A percentile compares a stretch with the other conserved stretches of the same genome.
phyloP scores from a whole-genome alignment of 2,329 filamentous ascomycete genomes.

The Hymenoscyphus fructigenus region DNA sequence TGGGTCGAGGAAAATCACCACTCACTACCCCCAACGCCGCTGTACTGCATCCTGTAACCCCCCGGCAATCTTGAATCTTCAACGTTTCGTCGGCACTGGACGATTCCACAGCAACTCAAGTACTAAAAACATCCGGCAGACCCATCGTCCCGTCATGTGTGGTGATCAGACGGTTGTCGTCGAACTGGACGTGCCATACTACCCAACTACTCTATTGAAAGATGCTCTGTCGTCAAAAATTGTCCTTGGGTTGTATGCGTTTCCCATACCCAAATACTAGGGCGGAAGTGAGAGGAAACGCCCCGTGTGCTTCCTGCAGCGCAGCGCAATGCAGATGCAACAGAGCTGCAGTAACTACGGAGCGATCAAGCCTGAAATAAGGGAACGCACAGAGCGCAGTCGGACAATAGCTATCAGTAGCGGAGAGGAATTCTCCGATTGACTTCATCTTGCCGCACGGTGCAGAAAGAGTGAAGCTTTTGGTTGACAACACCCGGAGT shows the following conservation, averaged over 20 bases:
- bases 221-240: conserved; percentile 3
- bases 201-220: not conserved
- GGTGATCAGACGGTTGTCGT: conserved; percentile 7
- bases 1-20: conserved; percentile 1
- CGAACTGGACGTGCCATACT: not conserved
- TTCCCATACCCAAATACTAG: not conserved
- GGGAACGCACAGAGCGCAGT: conserved; percentile 27
- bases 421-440: conserved; percentile 32
- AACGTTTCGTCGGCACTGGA: conserved; percentile 12
- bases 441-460: conserved; percentile 25
- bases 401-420: conserved; percentile 13
- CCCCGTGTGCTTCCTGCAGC: conserved; percentile 6
- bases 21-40: not conserved
- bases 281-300: conserved; percentile 6
- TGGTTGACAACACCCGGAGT: conserved; percentile 29
- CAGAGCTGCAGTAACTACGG: conserved; percentile 15
- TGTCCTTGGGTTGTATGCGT: not conserved
- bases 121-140: conserved; percentile 12
- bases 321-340: conserved; percentile 14
- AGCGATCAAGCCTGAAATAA: conserved; percentile 28
- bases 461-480: conserved; percentile 26
- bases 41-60: conserved; percentile 3
- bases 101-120: not conserved
- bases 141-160: conserved; percentile 6
- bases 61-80: conserved; percentile 7